Percentiles rank a stretch among this genome's conserved stretches.
phyloP scores from a whole-genome alignment of 208 protist genomes.

The Spongospora subterranea region DNA sequence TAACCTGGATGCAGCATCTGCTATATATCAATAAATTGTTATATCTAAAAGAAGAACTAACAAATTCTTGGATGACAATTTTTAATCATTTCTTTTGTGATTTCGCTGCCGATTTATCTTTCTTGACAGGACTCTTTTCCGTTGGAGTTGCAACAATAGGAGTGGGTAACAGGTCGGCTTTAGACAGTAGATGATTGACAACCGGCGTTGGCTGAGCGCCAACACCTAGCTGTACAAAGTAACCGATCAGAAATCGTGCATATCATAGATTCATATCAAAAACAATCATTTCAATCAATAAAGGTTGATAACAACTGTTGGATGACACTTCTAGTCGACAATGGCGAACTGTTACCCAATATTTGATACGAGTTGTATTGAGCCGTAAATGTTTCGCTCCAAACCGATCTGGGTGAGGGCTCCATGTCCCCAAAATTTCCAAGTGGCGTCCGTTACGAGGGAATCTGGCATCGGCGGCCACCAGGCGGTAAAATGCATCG shows the following conservation, averaged over 20 bases:
- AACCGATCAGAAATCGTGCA: too few relatives aligned
- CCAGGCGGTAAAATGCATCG: not conserved
- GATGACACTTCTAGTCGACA: not conserved
- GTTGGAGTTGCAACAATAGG: not conserved
- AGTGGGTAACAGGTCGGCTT: not conserved
- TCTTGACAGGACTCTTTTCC: not conserved
- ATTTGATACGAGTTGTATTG: slow-evolving; percentile 10
- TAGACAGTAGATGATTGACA: slow-evolving; percentile 32
- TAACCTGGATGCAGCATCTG: too few relatives aligned
- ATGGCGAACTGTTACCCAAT: slow-evolving; percentile 12
- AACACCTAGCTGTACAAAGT: slow-evolving; percentile 47
- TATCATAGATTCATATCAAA: too few relatives aligned
- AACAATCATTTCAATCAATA: too few relatives aligned
- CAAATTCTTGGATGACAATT: not conserved
- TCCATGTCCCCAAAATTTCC: slow-evolving; percentile 7
- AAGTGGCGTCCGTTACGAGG: not conserved
- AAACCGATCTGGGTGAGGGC: slow-evolving; percentile 7
- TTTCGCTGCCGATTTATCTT: not conserved
- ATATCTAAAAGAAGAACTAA: too few relatives aligned
- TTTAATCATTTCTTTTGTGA: not conserved
- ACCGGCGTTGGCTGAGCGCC: slow-evolving; percentile 11
- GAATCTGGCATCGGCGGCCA: not conserved
- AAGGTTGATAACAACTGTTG: too few relatives aligned
- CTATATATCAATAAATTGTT: too few relatives aligned
- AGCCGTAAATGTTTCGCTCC: slow-evolving; percentile 19